phyloP scores from a whole-genome alignment of 1,284 basidiomycete species.

The Baeospora myosura region DNA sequence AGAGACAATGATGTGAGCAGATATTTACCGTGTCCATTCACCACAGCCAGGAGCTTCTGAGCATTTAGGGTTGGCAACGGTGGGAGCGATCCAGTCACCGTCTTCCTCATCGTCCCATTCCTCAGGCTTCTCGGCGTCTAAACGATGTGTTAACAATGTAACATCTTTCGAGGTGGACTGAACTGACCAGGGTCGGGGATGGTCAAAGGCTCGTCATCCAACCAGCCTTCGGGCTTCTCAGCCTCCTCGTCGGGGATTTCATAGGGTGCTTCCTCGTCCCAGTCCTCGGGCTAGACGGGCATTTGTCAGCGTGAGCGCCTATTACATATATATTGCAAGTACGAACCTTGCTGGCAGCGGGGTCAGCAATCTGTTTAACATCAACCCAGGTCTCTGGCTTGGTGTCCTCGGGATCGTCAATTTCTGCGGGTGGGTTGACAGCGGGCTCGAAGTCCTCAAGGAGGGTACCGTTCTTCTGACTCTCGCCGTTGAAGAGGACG shows the following conservation, averaged over 20 bases:
- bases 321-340: neutral
- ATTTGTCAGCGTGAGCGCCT: neutral
- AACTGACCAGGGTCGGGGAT: conserved; percentile 80
- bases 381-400: conserved; percentile 97
- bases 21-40: conserved; percentile 70
- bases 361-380: conserved; percentile 77
- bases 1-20: neutral
- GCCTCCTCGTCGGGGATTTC: conserved; percentile 87
- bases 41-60: conserved; percentile 89
- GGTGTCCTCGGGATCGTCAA: conserved; percentile 86
- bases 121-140: conserved; percentile 91
- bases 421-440: conserved; percentile 90
- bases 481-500: conserved; percentile 87
- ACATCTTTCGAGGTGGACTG: neutral
- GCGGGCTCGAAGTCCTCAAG: conserved; percentile 94
- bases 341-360: conserved; percentile 73
- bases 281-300: conserved; percentile 70
- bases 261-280: conserved; percentile 92
- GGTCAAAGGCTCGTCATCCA: conserved; percentile 77
- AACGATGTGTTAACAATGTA: neutral
- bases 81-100: conserved; percentile 94
- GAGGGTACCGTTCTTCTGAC: conserved; percentile 73
- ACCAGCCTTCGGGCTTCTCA: conserved; percentile 90
- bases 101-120: conserved; percentile 99
- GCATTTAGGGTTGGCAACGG: conserved; percentile 86